Base-by-base conservation (phyloP, 306 rosid genomes). In the Trifolium repens region DNA sequence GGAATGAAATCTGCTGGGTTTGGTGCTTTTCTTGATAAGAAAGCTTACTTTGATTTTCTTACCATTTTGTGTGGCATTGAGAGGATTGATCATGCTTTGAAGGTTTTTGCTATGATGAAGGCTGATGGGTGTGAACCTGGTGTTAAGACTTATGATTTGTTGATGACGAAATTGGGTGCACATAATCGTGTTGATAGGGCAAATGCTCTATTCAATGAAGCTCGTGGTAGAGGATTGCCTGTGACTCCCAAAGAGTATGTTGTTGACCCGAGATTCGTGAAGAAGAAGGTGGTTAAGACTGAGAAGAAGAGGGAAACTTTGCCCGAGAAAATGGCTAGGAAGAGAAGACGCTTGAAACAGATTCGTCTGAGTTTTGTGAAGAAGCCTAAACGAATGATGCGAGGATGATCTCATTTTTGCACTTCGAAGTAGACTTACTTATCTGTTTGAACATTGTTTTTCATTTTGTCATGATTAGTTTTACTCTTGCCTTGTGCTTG, bases 301-400 rank as follows among this genome's bases (percentile, higher is more conserved):
- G 87, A 54, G 81, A 88, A 79, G 88, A 88, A 91, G 89, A 85
- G 61, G 81, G 96, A 90, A 82, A 91, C 96, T 5, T 80, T 94
- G 79, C 97, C 94, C 0, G 98, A 93, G 88, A 91, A 88, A 83
- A 91, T 87, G 98, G 89, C 88, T 0, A 88, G 96, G 87, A 93
- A 93, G 88, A 93, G 94, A 85, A 89, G 92, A n/a, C 90, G 88
- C 50, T 73, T 93, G 62, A 88, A 93, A 74, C 88, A 93, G 83
- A 91, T 89, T 75, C 84, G 98, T 22, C 34, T 93, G 82, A 89
- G 91, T 81, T 93, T 81, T 59, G 98, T 91, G 52, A 91, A 86
- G 91, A 91, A 91, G 72, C 91, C 98, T 0, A 87, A 67, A 35
- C 32, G 75, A 67, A 44, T 4, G 73, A 81, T 80, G 91, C 73